phyloP scores from a whole-genome alignment of 306 rosid genomes.

The Corylus americana region DNA sequence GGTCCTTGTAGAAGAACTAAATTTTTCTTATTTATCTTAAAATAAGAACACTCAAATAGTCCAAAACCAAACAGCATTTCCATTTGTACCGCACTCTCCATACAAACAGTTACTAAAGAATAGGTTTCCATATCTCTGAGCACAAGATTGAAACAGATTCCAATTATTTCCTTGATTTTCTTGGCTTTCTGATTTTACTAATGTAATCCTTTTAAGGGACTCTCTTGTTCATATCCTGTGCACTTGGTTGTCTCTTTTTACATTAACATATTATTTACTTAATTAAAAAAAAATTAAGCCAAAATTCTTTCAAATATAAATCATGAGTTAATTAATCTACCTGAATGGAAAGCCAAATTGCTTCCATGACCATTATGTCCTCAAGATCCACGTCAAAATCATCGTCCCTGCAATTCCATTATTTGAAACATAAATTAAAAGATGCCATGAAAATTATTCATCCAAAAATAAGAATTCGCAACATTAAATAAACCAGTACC shows the following conservation, averaged over 20 bases:
- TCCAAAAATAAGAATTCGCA: not conserved
- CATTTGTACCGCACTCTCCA: not conserved
- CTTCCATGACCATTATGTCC: conserved; percentile 99
- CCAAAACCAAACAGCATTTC: not conserved
- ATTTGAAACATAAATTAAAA: conserved; percentile 1
- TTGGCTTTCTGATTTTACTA: not conserved
- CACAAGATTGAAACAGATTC: not conserved
- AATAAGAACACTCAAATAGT: not conserved
- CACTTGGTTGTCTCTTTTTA: not conserved
- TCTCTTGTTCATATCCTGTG: not conserved
- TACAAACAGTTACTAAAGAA: not conserved
- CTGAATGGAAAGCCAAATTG: conserved; percentile 99
- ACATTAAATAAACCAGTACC: not conserved
- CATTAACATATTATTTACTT: not conserved
- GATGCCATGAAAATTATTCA: not conserved
- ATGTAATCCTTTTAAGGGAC: not conserved
- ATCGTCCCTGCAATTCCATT: conserved; percentile 67
- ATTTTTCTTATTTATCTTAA: not conserved
- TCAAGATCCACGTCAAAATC: conserved; percentile 93
- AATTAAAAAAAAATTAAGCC: not conserved
- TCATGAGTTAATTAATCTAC: conserved; percentile 29
- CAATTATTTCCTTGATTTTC: not conserved
- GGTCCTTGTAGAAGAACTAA: not conserved
- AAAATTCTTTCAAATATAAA: not conserved
- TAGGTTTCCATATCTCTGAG: not conserved